Conservation (phyloP, 2,329 filamentous ascomycete genomes). For the Alternaria sp. region DNA sequence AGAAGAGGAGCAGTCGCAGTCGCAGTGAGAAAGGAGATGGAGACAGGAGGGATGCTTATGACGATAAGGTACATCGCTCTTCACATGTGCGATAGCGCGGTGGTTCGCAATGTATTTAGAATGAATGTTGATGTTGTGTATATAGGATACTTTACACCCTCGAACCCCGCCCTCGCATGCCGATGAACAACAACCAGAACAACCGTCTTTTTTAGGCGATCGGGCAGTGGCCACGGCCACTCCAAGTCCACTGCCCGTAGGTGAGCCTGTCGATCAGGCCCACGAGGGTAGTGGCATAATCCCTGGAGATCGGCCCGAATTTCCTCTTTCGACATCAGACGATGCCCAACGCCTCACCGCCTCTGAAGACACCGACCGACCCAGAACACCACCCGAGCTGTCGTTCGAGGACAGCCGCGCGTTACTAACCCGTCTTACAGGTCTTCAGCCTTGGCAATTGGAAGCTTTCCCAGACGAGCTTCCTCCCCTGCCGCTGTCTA, state of each 20-base stretch:
- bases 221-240: conserved; percentile 63
- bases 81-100: conserved; percentile 38
- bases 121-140: conserved; percentile 43
- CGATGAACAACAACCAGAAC: conserved; percentile 48
- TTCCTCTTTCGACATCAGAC: conserved; percentile 37
- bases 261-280: conserved; percentile 39
- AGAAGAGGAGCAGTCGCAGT: conserved; percentile 54
- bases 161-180: conserved; percentile 35
- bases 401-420: conserved; percentile 45
- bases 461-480: conserved; percentile 48
- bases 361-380: conserved; percentile 33
- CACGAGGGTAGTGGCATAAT: conserved; percentile 39
- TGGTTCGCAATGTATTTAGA: conserved; percentile 40
- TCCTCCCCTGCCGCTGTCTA: conserved; percentile 43
- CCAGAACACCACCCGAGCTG: conserved; percentile 40
- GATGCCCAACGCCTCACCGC: conserved; percentile 33
- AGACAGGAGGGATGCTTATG: conserved; percentile 45
- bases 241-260: conserved; percentile 56
- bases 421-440: conserved; percentile 45
- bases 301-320: conserved; percentile 45
- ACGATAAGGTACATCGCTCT: conserved; percentile 50
- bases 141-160: conserved; percentile 42
- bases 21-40: conserved; percentile 46
- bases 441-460: conserved; percentile 46
- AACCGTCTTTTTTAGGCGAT: conserved; percentile 70